Conservation (phyloP, 768 basidiomycete genomes). For the Boletus rex-veris region DNA sequence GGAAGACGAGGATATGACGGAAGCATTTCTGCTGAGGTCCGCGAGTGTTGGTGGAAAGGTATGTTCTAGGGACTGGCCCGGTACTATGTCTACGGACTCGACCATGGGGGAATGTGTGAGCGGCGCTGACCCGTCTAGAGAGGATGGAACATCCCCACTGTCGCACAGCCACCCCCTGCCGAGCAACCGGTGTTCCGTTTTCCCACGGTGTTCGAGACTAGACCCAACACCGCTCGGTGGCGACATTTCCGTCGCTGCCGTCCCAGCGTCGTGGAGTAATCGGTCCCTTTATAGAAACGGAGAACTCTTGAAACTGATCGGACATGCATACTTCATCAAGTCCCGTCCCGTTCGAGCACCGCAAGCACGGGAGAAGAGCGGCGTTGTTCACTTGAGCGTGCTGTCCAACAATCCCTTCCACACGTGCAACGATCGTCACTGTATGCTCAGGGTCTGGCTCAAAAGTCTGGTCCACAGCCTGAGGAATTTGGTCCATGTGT, state of each 20-base stretch:
- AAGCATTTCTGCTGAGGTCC: conserved; percentile 71
- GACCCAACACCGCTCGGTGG: no score
- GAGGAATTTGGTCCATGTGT: not conserved
- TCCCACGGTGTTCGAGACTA: conserved; percentile 7
- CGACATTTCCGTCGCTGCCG: no score
- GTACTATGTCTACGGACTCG: not conserved
- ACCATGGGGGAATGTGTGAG: not conserved
- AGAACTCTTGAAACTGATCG: not conserved
- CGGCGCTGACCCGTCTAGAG: no score
- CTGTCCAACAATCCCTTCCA: no score
- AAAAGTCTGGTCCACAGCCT: no score
- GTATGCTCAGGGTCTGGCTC: no score
- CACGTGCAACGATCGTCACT: no score
- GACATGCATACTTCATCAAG: not conserved
- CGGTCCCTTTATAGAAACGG: no score
- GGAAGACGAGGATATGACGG: conserved; percentile 68
- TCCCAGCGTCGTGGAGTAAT: no score
- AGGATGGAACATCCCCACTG: conserved; percentile 13
- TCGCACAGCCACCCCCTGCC: conserved; percentile 25
- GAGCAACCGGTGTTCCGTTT: not conserved
- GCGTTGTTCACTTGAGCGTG: not conserved
- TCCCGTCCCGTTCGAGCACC: not conserved
- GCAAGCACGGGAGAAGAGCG: not conserved
- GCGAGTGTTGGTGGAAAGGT: conserved; percentile 44
- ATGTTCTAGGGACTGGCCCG: not conserved